Evolutionary conservation across 1,284 basidiomycete genomes (phyloP), one percentile per base, ranked within the genome.

Genomic region (Pascua guehoae): DNA sequence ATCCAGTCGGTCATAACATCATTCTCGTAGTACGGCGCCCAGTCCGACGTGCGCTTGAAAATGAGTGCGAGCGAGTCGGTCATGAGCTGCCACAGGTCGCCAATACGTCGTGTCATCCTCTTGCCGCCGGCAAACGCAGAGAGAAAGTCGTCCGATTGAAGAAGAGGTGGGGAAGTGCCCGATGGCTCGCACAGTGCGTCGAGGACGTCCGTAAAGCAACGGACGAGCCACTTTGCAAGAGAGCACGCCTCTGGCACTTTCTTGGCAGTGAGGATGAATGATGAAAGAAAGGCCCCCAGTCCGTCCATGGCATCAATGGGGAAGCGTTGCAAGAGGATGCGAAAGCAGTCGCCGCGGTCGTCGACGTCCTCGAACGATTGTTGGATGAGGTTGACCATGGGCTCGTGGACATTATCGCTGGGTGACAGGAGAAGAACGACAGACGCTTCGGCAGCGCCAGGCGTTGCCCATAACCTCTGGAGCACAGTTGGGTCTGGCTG

Each of bases 1-100:
- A 98, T 96, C 93, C 93, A 98, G 48, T 87, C 83, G 24, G 88
- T 83, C 92, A 98, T 95, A 53, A 86, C 85, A 37, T 86, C 83
- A 66, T 85, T 85, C 58, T 88, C 86, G 71, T 89, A 90, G 69
- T 82, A 87, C 11, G 79, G 76, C 0, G 94, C 84, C 93, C 93
- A 98, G 17, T 79, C 71, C 0, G 87, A 86, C 4, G 91, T 93
- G 52, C 84, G 82, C 66, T 84, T 85, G 78, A 95, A 95, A 62
- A 97, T 91, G 53, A 88, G 81, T 0, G 88, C 83, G 47, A 94
- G 83, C 5, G 88, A 84, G 52, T 82, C 81, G 11, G 87, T 87
- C 89, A 96, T 91, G 40, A 85, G 76, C 45, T 81, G 81, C 93
- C 93, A 97, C 42, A 95, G 79, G 60, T 83, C 81, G n/a, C 84